Percentiles rank a stretch among this genome's conserved stretches.
phyloP scores from a whole-genome alignment of 805 yeast genomes.

The Jamesozyma hellenica region DNA sequence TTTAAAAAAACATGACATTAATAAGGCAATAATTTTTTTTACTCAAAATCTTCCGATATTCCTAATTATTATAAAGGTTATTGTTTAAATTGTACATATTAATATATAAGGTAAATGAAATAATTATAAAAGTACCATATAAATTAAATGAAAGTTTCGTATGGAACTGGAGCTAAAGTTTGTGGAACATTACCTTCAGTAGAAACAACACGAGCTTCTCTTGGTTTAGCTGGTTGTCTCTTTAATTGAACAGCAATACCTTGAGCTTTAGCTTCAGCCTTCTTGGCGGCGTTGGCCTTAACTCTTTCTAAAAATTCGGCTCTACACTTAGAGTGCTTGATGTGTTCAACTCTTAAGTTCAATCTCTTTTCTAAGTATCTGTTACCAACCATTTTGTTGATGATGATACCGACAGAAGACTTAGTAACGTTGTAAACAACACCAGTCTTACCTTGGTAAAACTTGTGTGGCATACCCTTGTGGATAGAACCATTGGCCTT shows the following conservation, averaged over 20 bases:
- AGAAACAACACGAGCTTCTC: constrained; percentile 78
- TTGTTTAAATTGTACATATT: constrained; percentile 9
- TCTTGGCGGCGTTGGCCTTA: constrained; percentile 89
- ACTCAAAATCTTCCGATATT: not conserved
- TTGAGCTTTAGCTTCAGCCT: constrained; percentile 86
- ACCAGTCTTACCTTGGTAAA: constrained; percentile 99
- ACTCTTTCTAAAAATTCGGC: constrained; percentile 98
- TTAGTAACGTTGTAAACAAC: constrained; percentile 97
- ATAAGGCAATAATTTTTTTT: too few species aligned
- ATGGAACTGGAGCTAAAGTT: constrained; percentile 97
- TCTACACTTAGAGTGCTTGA: constrained; percentile 99
- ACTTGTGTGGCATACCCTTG: constrained; percentile 99
- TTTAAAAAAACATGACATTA: too few species aligned
- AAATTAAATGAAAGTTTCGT: constrained; percentile 95
- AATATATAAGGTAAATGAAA: constrained; percentile 9
- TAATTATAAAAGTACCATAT: constrained; percentile 8
- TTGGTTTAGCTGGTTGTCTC: constrained; percentile 98
- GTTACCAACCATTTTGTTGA: constrained; percentile 98
- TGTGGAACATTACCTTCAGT: constrained; percentile 82
- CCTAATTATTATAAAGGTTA: constrained; percentile 1
- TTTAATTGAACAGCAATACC: constrained; percentile 87
- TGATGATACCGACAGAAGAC: constrained; percentile 94
- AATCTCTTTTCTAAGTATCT: constrained; percentile 98
- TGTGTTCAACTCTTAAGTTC: constrained; percentile 96
- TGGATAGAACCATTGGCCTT: constrained; percentile 98